Conservation (phyloP, 2,329 filamentous ascomycete genomes). For the Phialophora chinensis region DNA sequence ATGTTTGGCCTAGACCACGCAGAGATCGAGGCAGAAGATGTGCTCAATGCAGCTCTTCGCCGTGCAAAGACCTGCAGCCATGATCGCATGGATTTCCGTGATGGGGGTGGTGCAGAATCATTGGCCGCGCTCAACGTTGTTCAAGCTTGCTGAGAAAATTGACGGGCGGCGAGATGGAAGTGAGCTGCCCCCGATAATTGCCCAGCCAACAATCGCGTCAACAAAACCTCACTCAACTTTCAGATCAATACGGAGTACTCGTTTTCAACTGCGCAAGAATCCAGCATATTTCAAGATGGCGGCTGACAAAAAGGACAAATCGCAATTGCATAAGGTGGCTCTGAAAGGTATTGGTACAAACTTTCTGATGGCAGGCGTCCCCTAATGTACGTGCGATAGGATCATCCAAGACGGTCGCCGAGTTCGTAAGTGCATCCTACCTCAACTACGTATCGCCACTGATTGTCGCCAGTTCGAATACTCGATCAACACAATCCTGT, state of each 20-base stretch:
- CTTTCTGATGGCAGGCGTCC: slow-evolving; percentile 4
- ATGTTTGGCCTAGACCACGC: slow-evolving; percentile 26
- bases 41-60: slow-evolving; percentile 38
- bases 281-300: slow-evolving; percentile 38
- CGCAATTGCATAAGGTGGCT: slow-evolving; percentile 93
- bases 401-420: slow-evolving; percentile 84
- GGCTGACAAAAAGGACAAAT: slow-evolving; percentile 65
- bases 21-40: slow-evolving; percentile 28
- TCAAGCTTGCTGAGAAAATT: slow-evolving; percentile 3
- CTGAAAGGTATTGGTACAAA: slow-evolving; percentile 55
- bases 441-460: slow-evolving; percentile 30
- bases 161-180: background rate
- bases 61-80: slow-evolving; percentile 40
- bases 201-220: slow-evolving; percentile 30
- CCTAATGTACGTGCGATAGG: slow-evolving; percentile 50
- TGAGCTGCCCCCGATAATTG: slow-evolving; percentile 16
- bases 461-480: slow-evolving; percentile 74
- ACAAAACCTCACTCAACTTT: slow-evolving; percentile 16
- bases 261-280: slow-evolving; percentile 8
- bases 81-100: slow-evolving; percentile 37
- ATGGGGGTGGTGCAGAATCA: slow-evolving; percentile 14
- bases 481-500: slow-evolving; percentile 97
- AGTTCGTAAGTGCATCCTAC: slow-evolving; percentile 73
- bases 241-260: background rate
- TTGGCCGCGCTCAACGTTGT: slow-evolving; percentile 1